These are phyloP conservation scores for Candida verbasci DNA, from an alignment of 805 yeast species.

Conservation along the genomic window DNA sequence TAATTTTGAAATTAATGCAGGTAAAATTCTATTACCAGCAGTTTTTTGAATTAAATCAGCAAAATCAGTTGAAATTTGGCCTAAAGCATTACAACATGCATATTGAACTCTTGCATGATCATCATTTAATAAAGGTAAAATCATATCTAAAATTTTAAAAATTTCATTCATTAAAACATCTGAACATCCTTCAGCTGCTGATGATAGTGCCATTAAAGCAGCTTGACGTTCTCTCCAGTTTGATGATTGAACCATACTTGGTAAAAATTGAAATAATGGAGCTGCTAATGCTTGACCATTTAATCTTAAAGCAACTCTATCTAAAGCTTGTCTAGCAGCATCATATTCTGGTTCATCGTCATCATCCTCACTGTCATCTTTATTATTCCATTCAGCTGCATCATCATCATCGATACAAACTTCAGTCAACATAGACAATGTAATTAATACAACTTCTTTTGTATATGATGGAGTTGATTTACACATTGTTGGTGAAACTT, in stretches of 20 bases:
- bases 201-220: constrained; percentile 91
- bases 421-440: constrained; percentile 85
- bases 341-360: constrained; percentile 81
- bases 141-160: constrained; percentile 75
- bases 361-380: constrained; percentile 70
- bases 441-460: constrained; percentile 63
- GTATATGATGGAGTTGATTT: constrained; percentile 71
- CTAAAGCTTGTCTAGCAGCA: constrained; percentile 93
- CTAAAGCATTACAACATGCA: constrained; percentile 94
- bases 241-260: constrained; percentile 70
- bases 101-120: constrained; percentile 93
- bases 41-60: constrained; percentile 83
- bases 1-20: constrained; percentile 81
- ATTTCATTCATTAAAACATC: constrained; percentile 82
- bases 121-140: constrained; percentile 80
- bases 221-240: constrained; percentile 97
- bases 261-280: constrained; percentile 81
- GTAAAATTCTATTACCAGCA: constrained; percentile 74
- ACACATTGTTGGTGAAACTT: constrained; percentile 94
- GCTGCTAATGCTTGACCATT: constrained; percentile 82
- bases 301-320: constrained; percentile 78
- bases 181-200: constrained; percentile 96
- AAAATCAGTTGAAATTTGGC: constrained; percentile 95
- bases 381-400: constrained; percentile 81
- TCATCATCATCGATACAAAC: constrained; percentile 87